Percentiles rank a stretch among this genome's conserved stretches.
Evolutionary conservation across 257 asterid genomes (phyloP).

Genomic region (Solanum chiquidenum): DNA sequence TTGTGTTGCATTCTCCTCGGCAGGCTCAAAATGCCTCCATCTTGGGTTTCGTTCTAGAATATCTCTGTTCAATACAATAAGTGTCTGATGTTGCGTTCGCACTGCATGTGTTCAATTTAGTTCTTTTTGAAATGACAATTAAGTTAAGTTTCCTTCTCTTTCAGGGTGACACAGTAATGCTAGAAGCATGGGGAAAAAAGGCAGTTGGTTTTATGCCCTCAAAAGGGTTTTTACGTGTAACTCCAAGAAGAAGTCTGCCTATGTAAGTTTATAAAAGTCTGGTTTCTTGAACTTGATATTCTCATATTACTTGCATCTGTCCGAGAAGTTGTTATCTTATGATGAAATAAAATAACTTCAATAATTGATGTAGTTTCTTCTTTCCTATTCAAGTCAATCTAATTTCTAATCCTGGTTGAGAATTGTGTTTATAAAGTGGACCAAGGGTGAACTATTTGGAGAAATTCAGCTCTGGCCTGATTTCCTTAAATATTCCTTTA

Average conservation of each 20-base stretch:
- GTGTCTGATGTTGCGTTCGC: neutral
- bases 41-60: neutral
- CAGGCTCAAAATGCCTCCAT: neutral
- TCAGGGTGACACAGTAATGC: constrained; percentile 63
- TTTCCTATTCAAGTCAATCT: neutral
- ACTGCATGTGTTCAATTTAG: neutral
- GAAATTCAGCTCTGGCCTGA: neutral
- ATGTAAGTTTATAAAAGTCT: constrained; percentile 31
- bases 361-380: neutral
- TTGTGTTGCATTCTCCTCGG: neutral
- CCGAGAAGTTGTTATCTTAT: too few relatives aligned
- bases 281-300: neutral
- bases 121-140: neutral
- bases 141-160: constrained; percentile 3
- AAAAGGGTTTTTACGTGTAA: constrained; percentile 57
- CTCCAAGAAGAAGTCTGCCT: constrained; percentile 53
- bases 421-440: neutral
- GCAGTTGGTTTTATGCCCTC: constrained; percentile 93
- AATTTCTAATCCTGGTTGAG: neutral
- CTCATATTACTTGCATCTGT: neutral
- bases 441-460: neutral
- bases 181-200: constrained; percentile 87
- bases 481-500: neutral
- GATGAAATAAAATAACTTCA: neutral
- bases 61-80: neutral